Conservation (phyloP, 2,329 filamentous ascomycete genomes). For the Colletotrichum neosansevieriae region DNA sequence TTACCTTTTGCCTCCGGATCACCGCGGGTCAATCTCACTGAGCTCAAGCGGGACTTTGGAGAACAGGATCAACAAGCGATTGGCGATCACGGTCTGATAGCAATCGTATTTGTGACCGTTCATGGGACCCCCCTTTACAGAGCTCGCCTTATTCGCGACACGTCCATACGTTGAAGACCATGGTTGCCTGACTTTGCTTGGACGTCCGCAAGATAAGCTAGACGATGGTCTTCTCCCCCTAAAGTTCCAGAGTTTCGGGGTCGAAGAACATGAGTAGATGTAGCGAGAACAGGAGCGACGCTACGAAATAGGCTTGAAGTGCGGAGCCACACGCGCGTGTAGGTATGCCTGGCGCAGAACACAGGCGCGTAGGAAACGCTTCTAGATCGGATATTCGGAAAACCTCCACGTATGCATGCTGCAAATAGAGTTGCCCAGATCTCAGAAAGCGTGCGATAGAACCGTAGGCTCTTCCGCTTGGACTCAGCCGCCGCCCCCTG, state of each 20-base stretch:
- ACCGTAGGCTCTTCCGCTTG: conserved; percentile 1
- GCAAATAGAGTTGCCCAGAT: conserved; percentile 14
- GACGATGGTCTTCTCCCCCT: no score
- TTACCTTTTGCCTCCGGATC: not conserved
- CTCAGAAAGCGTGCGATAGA: not conserved
- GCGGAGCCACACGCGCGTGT: not conserved
- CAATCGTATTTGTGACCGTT: no score
- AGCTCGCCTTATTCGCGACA: not conserved
- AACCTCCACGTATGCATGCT: not conserved
- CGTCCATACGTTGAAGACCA: no score
- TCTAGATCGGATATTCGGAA: not conserved
- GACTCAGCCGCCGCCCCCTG: not conserved
- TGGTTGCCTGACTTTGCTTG: no score
- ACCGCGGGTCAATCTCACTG: not conserved
- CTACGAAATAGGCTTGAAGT: not conserved
- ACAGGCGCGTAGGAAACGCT: not conserved
- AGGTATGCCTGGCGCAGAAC: not conserved
- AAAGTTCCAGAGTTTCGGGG: no score
- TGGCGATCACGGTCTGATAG: conserved; percentile 8
- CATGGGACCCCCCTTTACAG: no score
- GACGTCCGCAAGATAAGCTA: no score
- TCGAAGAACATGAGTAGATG: not conserved
- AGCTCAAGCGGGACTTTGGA: not conserved
- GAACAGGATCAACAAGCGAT: conserved; percentile 7
- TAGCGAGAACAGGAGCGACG: conserved; percentile 3